Conservation (phyloP, 371 early-diverging fungal species). For the Scutellospora calospora region DNA sequence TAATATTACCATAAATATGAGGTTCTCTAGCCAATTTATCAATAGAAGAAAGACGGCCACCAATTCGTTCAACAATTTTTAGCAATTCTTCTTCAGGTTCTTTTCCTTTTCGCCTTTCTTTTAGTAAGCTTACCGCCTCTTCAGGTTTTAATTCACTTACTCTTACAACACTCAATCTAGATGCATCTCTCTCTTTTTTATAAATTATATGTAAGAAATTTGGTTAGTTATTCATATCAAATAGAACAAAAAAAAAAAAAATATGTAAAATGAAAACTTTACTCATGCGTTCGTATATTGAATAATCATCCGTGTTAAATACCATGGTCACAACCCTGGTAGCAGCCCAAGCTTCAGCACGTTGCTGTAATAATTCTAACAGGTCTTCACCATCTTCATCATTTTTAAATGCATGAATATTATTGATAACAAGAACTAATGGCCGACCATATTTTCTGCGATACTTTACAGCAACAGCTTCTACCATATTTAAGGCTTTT, state of each 20-base stretch:
- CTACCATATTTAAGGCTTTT: conserved; percentile 41
- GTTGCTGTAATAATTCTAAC: conserved; percentile 39
- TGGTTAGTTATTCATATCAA: background rate
- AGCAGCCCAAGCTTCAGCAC: conserved; percentile 45
- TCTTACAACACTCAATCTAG: conserved; percentile 31
- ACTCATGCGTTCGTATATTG: conserved; percentile 41
- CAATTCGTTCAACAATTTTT: conserved; percentile 15
- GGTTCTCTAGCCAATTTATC: conserved; percentile 31
- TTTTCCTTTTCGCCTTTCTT: background rate
- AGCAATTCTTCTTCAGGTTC: conserved; percentile 20
- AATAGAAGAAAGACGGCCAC: conserved; percentile 34
- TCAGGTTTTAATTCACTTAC: background rate
- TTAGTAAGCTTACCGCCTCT: conserved; percentile 21
- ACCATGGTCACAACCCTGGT: conserved; percentile 24
- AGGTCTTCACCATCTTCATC: conserved; percentile 41
- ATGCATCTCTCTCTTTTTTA: conserved; percentile 38
- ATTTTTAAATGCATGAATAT: conserved; percentile 42
- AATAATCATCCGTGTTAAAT: conserved; percentile 43
- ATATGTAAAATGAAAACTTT: background rate
- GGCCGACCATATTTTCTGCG: background rate
- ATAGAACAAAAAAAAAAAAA: background rate
- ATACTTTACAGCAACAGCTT: conserved; percentile 38
- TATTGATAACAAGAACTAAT: conserved; percentile 38
- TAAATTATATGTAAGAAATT: background rate
- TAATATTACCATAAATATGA: conserved; percentile 11